These are phyloP conservation scores for Akanthomyces lecanii DNA, from an alignment of 2,329 filamentous ascomycete genomes.

Conservation along the genomic window DNA sequence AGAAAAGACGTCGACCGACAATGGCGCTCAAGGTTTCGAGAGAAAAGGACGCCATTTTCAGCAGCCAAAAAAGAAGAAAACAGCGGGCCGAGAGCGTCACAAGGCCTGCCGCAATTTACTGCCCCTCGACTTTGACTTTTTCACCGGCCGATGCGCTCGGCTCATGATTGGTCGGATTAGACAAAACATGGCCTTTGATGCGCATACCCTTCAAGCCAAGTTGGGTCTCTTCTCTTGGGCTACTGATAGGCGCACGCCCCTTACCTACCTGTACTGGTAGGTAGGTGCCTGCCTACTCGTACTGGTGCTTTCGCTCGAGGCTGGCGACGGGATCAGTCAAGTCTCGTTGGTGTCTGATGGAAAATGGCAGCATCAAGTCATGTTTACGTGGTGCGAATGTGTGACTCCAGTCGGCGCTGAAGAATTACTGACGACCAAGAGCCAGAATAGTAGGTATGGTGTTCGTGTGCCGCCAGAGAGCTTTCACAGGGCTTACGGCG, in stretches of 20 bases:
- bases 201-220: background rate
- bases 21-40: background rate
- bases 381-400: no score
- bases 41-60: background rate
- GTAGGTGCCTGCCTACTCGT: no score
- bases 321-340: background rate
- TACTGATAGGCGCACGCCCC: no score
- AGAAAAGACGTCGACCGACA: background rate
- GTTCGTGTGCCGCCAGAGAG: no score
- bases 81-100: conserved; percentile 15
- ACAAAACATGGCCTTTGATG: conserved; percentile 12
- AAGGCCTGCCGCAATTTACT: conserved; percentile 12
- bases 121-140: conserved; percentile 13
- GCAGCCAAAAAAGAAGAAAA: background rate
- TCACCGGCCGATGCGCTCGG: conserved; percentile 27
- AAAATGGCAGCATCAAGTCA: no score
- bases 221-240: background rate
- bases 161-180: conserved; percentile 33
- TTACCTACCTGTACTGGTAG: no score
- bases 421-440: no score
- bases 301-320: background rate
- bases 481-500: no score
- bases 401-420: no score
- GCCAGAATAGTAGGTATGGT: no score
- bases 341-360: no score